A percentile compares a stretch with the other conserved stretches of the same genome.
phyloP scores from a whole-genome alignment of 306 rosid genomes.

The Purshia tridentata region DNA sequence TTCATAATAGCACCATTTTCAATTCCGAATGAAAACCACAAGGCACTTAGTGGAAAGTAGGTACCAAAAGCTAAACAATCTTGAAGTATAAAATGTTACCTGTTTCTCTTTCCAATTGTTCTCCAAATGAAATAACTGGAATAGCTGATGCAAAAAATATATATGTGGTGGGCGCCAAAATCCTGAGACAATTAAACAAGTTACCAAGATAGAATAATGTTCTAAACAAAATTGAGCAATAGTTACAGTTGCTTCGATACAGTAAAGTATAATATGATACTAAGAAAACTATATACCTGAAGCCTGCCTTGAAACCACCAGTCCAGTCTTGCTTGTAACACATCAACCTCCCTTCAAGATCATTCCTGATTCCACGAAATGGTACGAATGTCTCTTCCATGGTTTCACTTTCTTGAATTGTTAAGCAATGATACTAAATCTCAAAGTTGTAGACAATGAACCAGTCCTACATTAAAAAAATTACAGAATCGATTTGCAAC shows the following conservation, averaged over 20 bases:
- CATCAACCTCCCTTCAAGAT: constrained; percentile 51
- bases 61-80: background rate
- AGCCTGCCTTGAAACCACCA: constrained; percentile 59
- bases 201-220: constrained; percentile 7
- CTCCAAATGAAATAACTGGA: constrained; percentile 82
- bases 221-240: constrained; percentile 14
- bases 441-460: constrained; percentile 16
- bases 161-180: constrained; percentile 75
- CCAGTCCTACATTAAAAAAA: constrained; percentile 11
- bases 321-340: constrained; percentile 80
- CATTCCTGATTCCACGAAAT: constrained; percentile 64
- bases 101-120: constrained; percentile 72
- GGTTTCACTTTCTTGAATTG: constrained; percentile 23
- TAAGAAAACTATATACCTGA: constrained; percentile 44
- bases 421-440: constrained; percentile 13
- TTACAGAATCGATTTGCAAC: background rate
- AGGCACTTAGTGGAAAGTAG: constrained; percentile 4
- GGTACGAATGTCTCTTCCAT: constrained; percentile 81
- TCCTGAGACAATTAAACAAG: constrained; percentile 40
- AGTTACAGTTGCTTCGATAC: background rate
- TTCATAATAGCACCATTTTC: background rate
- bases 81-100: constrained; percentile 29
- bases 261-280: background rate
- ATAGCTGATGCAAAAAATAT: constrained; percentile 83
- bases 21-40: background rate